These are phyloP conservation scores for Pichia nakasei DNA, from an alignment of 805 yeast genomes.

Conservation along the genomic window DNA sequence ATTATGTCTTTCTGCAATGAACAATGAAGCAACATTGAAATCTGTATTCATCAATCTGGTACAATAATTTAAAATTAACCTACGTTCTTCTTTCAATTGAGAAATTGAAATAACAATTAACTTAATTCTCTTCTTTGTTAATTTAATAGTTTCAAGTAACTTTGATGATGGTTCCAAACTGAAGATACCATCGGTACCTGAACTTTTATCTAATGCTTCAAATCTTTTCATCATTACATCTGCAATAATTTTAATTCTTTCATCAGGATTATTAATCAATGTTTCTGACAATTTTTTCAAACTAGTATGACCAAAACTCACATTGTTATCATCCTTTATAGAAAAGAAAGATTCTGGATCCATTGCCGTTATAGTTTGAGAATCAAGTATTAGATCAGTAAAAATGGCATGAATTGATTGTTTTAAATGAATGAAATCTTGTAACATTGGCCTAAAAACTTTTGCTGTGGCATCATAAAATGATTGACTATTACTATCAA, in stretches of 20 bases:
- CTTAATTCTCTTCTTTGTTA: constrained; percentile 29
- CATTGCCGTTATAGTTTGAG: constrained; percentile 59
- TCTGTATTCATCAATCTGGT: constrained; percentile 73
- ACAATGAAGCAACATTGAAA: constrained; percentile 46
- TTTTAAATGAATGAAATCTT: constrained; percentile 69
- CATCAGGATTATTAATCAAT: not conserved
- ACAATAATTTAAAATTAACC: constrained; percentile 59
- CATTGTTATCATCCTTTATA: constrained; percentile 25
- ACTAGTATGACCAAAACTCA: not conserved
- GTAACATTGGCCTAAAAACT: constrained; percentile 35
- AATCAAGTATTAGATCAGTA: constrained; percentile 50
- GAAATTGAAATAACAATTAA: constrained; percentile 35
- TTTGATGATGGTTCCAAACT: constrained; percentile 22
- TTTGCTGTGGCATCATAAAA: constrained; percentile 28
- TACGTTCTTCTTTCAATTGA: constrained; percentile 62
- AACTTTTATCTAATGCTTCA: constrained; percentile 25
- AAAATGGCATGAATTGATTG: constrained; percentile 61
- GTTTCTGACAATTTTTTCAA: constrained; percentile 14
- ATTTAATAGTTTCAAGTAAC: constrained; percentile 31
- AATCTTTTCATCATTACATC: constrained; percentile 38
- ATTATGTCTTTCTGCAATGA: constrained; percentile 38
- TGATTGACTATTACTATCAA: constrained; percentile 12
- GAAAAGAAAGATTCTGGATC: constrained; percentile 64
- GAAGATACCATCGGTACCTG: constrained; percentile 29
- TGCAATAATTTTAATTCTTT: constrained; percentile 36